Evolutionary conservation across 768 basidiomycete genomes (phyloP).

Genomic region (Imleria badia): DNA sequence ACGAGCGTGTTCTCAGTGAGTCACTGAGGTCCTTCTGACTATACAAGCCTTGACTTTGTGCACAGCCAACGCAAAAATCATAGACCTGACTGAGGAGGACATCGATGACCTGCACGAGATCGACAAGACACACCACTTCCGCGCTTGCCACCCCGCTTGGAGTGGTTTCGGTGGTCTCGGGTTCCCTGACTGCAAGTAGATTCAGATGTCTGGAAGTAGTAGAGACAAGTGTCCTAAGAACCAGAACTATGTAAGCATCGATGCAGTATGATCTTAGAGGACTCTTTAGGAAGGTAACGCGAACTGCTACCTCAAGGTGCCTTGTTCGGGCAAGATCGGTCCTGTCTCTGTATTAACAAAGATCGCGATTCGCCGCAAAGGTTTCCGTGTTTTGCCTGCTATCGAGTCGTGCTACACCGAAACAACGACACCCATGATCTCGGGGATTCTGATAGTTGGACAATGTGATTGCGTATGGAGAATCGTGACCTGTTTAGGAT

Average conservation of each 20-base stretch:
- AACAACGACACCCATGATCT: background rate
- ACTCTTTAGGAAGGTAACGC: background rate
- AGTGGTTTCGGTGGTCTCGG: constrained; percentile 62
- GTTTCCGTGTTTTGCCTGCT: background rate
- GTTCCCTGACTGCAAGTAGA: constrained; percentile 53
- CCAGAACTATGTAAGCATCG: background rate
- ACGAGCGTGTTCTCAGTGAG: constrained; percentile 57
- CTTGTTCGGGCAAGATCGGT: constrained; percentile 14
- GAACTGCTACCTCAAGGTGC: background rate
- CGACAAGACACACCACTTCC: constrained; percentile 61
- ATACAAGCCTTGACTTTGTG: background rate
- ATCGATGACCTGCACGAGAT: constrained; percentile 56
- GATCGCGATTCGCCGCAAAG: background rate
- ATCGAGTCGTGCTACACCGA: background rate
- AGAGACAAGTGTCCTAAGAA: background rate
- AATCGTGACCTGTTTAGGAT: constrained; percentile 5
- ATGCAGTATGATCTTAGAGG: background rate
- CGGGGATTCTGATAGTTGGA: background rate
- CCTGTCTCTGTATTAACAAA: background rate
- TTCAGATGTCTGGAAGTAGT: constrained; percentile 1
- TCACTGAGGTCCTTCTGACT: background rate
- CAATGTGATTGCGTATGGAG: too few species aligned
- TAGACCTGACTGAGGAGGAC: constrained; percentile 63
- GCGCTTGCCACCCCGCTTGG: constrained; percentile 64
- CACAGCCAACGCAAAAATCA: constrained; percentile 55